Conservation (phyloP, 768 basidiomycete genomes). For the Leccinum ochraceum region DNA sequence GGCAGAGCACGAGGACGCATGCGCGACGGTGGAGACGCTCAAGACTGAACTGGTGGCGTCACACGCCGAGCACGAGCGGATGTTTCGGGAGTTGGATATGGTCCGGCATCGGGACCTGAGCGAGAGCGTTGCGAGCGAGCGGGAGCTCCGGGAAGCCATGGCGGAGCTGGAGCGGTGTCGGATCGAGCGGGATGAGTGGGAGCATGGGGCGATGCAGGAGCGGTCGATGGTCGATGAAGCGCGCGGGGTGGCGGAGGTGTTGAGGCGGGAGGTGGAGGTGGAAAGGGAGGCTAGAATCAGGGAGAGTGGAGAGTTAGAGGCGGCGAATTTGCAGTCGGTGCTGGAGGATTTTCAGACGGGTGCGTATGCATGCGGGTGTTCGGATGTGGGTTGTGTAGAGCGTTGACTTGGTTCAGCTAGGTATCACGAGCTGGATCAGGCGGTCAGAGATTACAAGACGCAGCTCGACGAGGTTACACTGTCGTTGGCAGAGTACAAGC, state of each 20-base stretch:
- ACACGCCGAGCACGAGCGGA: too few species aligned
- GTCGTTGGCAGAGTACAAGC: conserved; percentile 88
- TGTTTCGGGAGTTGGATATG: too few species aligned
- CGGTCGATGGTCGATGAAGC: conserved; percentile 71
- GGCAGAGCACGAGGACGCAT: too few species aligned
- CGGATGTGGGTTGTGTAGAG: background rate
- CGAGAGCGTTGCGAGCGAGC: too few species aligned
- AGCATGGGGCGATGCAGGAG: conserved; percentile 54
- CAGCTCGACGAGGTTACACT: conserved; percentile 70
- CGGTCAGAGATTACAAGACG: conserved; percentile 78
- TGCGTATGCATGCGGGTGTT: conserved; percentile 38
- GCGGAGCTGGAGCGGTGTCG: too few species aligned
- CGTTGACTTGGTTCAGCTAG: conserved; percentile 55
- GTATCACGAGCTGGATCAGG: conserved; percentile 85
- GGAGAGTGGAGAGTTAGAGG: conserved; percentile 57
- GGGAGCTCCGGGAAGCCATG: too few species aligned
- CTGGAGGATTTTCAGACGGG: conserved; percentile 94
- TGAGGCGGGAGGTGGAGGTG: conserved; percentile 66
- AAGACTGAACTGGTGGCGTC: too few species aligned
- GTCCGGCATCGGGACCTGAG: too few species aligned
- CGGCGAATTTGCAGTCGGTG: conserved; percentile 84
- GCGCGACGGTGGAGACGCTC: too few species aligned
- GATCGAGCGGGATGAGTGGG: too few species aligned
- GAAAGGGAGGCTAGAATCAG: conserved; percentile 60
- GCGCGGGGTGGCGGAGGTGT: conserved; percentile 52